These are phyloP conservation scores for Aureobasidium zeae DNA, from an alignment of 2,329 filamentous ascomycete genomes.

Conservation along the genomic window DNA sequence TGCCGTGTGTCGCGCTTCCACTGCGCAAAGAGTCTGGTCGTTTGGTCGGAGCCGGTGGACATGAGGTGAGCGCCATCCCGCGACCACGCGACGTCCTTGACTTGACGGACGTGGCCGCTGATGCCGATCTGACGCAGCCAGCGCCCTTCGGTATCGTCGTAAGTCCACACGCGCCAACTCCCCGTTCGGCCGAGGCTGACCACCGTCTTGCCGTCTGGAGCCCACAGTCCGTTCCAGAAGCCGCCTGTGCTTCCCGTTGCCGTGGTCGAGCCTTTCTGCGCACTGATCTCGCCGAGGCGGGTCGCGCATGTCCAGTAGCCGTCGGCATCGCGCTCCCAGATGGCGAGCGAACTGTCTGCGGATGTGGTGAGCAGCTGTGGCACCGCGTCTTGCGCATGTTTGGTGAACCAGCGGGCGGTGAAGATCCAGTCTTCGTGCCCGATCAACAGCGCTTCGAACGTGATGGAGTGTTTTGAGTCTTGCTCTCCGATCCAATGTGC, in stretches of 20 bases:
- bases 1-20: constrained; percentile 50
- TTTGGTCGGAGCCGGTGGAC: constrained; percentile 86
- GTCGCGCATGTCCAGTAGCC: constrained; percentile 86
- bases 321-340: constrained; percentile 77
- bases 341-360: constrained; percentile 85
- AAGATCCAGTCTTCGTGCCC: constrained; percentile 99
- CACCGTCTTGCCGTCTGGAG: constrained; percentile 63
- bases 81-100: constrained; percentile 78
- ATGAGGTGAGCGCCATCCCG: constrained; percentile 73
- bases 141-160: constrained; percentile 49
- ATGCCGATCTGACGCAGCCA: constrained; percentile 74
- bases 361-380: constrained; percentile 68
- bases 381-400: constrained; percentile 29
- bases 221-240: constrained; percentile 95
- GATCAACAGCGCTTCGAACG: constrained; percentile 85
- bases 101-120: constrained; percentile 72
- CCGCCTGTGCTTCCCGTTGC: constrained; percentile 93
- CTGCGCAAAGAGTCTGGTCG: constrained; percentile 72
- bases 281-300: constrained; percentile 83
- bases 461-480: constrained; percentile 62
- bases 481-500: constrained; percentile 62
- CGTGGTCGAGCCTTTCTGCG: constrained; percentile 90
- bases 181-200: constrained; percentile 82
- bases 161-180: constrained; percentile 82
- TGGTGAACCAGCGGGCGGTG: constrained; percentile 64